These are phyloP conservation scores for Kodamaea plutei DNA, from an alignment of 1,139 yeast species.

Conservation along the genomic window DNA sequence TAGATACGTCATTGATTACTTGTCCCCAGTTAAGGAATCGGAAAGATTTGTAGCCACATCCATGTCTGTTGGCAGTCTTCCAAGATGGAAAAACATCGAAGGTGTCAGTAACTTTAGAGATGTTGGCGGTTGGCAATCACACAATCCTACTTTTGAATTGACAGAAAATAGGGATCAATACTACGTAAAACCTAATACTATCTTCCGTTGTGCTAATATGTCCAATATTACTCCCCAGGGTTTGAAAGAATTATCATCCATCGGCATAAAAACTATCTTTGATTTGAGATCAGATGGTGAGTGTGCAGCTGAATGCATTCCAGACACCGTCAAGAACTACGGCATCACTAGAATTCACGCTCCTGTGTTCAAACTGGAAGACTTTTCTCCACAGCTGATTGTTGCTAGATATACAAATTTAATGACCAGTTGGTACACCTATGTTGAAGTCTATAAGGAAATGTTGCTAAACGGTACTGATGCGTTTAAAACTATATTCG, in stretches of 20 bases:
- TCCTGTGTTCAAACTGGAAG: constrained; percentile 56
- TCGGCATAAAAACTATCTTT: constrained; percentile 56
- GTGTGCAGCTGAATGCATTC: constrained; percentile 46
- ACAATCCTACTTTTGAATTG: constrained; percentile 24
- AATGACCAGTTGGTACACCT: constrained; percentile 61
- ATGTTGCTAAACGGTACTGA: constrained; percentile 48
- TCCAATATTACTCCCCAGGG: constrained; percentile 49
- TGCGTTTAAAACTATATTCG: constrained; percentile 47
- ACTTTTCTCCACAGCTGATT: constrained; percentile 64
- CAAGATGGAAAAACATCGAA: constrained; percentile 60
- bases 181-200: constrained; percentile 50
- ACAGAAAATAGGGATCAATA: constrained; percentile 14
- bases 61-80: constrained; percentile 32
- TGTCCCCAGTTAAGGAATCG: constrained; percentile 47
- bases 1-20: constrained; percentile 49
- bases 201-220: constrained; percentile 65
- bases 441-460: constrained; percentile 59
- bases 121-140: constrained; percentile 68
- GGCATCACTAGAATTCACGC: constrained; percentile 52
- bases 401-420: constrained; percentile 55
- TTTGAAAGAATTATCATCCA: constrained; percentile 27
- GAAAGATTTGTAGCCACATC: constrained; percentile 45
- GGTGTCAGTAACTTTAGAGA: constrained; percentile 77
- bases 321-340: constrained; percentile 28
- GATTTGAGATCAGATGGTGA: constrained; percentile 71